A percentile compares a stretch with the other conserved stretches of the same genome.
phyloP scores from a whole-genome alignment of 2,329 filamentous ascomycete species.

The Chaetomiaceae sp. region DNA sequence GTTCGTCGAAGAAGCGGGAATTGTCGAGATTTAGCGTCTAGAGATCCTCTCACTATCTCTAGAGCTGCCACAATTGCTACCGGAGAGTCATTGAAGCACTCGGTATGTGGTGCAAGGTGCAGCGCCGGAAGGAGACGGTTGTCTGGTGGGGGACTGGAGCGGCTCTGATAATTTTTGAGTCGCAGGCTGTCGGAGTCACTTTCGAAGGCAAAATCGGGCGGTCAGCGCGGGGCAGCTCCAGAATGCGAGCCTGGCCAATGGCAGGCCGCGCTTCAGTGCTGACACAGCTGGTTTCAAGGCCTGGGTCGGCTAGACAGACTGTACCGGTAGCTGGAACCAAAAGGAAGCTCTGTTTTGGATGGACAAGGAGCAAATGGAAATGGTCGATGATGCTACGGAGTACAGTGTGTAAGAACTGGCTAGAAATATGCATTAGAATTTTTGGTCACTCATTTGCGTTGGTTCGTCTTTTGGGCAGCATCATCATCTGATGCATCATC shows the following conservation, averaged over 20 bases:
- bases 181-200: slow-evolving; percentile 17
- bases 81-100: slow-evolving; percentile 53
- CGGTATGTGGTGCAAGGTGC: slow-evolving; percentile 25
- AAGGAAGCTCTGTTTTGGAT: no score
- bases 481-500: no score
- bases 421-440: no score
- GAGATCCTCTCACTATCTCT: slow-evolving; percentile 75
- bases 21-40: slow-evolving; percentile 51
- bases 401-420: no score
- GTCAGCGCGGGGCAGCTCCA: slow-evolving; percentile 18
- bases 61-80: slow-evolving; percentile 70
- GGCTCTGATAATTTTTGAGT: slow-evolving; percentile 20
- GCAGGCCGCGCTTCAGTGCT: slow-evolving; percentile 14
- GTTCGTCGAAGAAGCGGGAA: slow-evolving; percentile 7
- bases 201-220: slow-evolving; percentile 11
- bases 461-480: no score
- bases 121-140: slow-evolving; percentile 21
- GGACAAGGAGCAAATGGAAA: no score
- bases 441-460: neutral
- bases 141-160: slow-evolving; percentile 25
- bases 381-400: no score
- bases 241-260: slow-evolving; percentile 14
- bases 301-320: slow-evolving; percentile 10
- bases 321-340: neutral
- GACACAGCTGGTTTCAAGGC: neutral